A percentile compares a stretch with the other conserved stretches of the same genome.
Evolutionary conservation across 2,329 filamentous ascomycete genomes (phyloP).

Genomic region (Clonostachys rhizophaga): DNA sequence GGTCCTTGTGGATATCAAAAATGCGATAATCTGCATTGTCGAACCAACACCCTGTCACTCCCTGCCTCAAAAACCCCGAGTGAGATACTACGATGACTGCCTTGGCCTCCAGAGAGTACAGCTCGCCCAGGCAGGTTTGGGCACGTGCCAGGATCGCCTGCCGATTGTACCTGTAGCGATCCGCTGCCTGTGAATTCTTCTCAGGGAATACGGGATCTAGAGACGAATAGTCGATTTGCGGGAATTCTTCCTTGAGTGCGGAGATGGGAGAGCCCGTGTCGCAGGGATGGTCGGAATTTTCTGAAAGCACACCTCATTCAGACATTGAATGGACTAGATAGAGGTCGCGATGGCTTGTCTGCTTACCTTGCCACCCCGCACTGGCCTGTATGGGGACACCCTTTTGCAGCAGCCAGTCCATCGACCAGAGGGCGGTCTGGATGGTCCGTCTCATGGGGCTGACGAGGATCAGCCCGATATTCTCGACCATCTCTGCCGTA

Average conservation of each 20-base stretch:
- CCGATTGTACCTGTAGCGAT: conserved; percentile 48
- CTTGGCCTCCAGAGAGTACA: conserved; percentile 52
- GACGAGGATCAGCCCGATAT: conserved; percentile 41
- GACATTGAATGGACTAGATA: no score
- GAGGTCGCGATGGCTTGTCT: neutral
- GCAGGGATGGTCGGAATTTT: conserved; percentile 53
- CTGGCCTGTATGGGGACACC: conserved; percentile 51
- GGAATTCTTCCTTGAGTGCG: conserved; percentile 42
- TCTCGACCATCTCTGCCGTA: conserved; percentile 28
- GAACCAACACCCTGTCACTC: conserved; percentile 49
- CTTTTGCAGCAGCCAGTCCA: conserved; percentile 52
- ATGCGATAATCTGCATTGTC: conserved; percentile 62
- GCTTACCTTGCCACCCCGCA: conserved; percentile 59
- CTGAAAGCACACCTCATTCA: conserved; percentile 16
- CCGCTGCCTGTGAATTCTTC: conserved; percentile 45
- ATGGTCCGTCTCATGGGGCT: conserved; percentile 63
- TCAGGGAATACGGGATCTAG: conserved; percentile 60
- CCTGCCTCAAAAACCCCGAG: conserved; percentile 55
- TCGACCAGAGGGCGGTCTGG: conserved; percentile 54
- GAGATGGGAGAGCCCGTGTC: conserved; percentile 51
- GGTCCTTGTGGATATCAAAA: conserved; percentile 45
- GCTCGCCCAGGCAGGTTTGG: conserved; percentile 38
- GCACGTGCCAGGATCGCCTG: conserved; percentile 50
- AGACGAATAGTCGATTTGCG: conserved; percentile 47
- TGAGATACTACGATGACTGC: conserved; percentile 62